phyloP scores from a whole-genome alignment of 371 early-diverging fungal species.

The Coemansia sp. region DNA sequence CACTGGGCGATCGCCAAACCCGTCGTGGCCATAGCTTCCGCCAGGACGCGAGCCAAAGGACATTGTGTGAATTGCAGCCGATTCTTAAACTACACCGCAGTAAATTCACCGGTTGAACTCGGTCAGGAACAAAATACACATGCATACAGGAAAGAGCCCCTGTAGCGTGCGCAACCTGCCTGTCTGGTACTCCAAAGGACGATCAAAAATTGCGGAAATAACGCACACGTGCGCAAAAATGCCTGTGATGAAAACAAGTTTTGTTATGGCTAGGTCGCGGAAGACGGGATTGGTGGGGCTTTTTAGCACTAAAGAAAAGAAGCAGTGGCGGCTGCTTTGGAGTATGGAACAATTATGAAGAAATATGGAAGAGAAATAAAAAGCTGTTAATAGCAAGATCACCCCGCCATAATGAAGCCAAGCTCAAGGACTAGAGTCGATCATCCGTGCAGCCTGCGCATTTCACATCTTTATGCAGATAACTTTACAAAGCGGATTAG shows the following conservation, averaged over 20 bases:
- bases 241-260: not conserved
- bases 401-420: not conserved
- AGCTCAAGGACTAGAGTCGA: not conserved
- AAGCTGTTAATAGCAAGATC: too few relatives aligned
- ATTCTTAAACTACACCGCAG: not conserved
- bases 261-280: not conserved
- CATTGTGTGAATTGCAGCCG: not conserved
- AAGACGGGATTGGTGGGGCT: not conserved
- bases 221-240: constrained; percentile 1
- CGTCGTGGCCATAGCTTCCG: not conserved
- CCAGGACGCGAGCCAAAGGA: not conserved
- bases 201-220: not conserved
- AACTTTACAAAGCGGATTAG: not conserved
- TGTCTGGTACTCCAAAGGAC: not conserved
- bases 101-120: too few relatives aligned
- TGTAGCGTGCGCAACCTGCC: not conserved
- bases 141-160: too few relatives aligned
- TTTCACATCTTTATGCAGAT: not conserved
- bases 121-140: too few relatives aligned
- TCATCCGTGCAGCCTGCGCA: not conserved
- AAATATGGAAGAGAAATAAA: not conserved
- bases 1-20: not conserved
- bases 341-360: not conserved
- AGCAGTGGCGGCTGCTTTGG: not conserved
- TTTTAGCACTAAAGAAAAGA: not conserved